phyloP scores from a whole-genome alignment of 352 stramenopile genomes.

The Phytophthora kernoviae region DNA sequence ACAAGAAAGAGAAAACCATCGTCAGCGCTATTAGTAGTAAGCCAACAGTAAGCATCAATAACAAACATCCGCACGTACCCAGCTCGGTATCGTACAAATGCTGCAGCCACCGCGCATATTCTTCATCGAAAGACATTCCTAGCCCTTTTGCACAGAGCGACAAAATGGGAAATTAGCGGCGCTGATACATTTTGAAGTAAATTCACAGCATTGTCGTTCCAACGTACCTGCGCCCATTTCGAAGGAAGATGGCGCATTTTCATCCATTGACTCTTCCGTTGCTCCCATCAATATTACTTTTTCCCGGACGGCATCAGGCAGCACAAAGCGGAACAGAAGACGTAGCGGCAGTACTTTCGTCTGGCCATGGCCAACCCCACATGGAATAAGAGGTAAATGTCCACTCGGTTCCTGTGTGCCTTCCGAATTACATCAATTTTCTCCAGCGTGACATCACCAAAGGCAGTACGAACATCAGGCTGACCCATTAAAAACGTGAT shows the following conservation, averaged over 20 bases:
- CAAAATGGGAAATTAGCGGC: not conserved
- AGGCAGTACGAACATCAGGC: slow-evolving; percentile 67
- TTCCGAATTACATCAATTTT: slow-evolving; percentile 84
- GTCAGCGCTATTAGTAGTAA: slow-evolving; percentile 1
- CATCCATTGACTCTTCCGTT: slow-evolving; percentile 69
- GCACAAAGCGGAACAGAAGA: slow-evolving; percentile 79
- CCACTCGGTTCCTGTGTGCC: slow-evolving; percentile 48
- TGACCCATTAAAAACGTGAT: slow-evolving; percentile 74
- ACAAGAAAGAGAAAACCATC: not conserved
- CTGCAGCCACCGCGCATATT: slow-evolving; percentile 89
- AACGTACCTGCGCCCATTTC: slow-evolving; percentile 52
- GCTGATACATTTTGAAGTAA: not conserved
- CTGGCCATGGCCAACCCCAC: slow-evolving; percentile 57
- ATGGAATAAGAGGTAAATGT: slow-evolving; percentile 83
- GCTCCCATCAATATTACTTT: slow-evolving; percentile 77
- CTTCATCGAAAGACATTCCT: slow-evolving; percentile 83
- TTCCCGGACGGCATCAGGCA: slow-evolving; percentile 62
- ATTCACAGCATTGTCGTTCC: too few species aligned
- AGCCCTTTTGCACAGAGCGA: slow-evolving; percentile 5
- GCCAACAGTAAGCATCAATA: not conserved
- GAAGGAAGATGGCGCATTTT: slow-evolving; percentile 69
- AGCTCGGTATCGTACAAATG: slow-evolving; percentile 87
- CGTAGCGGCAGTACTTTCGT: slow-evolving; percentile 67
- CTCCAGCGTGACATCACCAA: slow-evolving; percentile 81
- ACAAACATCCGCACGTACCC: slow-evolving; percentile 40